phyloP scores from a whole-genome alignment of 192 early-diverging fungal genomes.

The Physocladia obscura region DNA sequence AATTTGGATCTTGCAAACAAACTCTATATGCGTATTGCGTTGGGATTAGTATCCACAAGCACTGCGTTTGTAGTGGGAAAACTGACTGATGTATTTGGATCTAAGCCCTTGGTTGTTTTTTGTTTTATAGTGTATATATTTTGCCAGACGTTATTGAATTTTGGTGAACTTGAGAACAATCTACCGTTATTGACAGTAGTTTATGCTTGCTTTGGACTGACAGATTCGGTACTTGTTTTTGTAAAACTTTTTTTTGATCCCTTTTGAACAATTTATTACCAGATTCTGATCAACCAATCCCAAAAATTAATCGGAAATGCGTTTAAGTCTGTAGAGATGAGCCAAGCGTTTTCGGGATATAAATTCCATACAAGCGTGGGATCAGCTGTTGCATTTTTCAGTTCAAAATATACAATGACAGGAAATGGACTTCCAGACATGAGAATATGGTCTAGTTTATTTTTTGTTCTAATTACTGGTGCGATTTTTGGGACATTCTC shows the following conservation, averaged over 20 bases:
- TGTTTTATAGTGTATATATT: neutral
- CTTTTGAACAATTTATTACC: too few species aligned
- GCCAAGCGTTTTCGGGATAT: neutral
- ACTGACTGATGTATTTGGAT: neutral
- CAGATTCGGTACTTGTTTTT: neutral
- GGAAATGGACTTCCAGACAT: neutral
- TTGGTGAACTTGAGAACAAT: neutral
- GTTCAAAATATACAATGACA: neutral
- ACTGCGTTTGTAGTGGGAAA: neutral
- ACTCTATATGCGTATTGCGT: neutral
- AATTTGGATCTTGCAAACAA: neutral
- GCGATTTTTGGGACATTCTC: neutral
- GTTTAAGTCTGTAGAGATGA: neutral
- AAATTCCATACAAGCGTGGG: constrained; percentile 5
- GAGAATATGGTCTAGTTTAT: neutral
- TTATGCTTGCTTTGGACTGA: constrained; percentile 5
- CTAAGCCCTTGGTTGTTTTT: neutral
- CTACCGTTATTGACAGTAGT: neutral
- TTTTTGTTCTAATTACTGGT: neutral
- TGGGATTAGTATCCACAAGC: neutral
- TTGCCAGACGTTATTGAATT: neutral
- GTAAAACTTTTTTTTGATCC: too few species aligned
- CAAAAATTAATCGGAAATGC: constrained; percentile 9
- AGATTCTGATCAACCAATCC: neutral
- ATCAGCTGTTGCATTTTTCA: neutral